Evolutionary conservation across 176 grass and related monocot species (phyloP).

Genomic region (Calamus simplicifolius): DNA sequence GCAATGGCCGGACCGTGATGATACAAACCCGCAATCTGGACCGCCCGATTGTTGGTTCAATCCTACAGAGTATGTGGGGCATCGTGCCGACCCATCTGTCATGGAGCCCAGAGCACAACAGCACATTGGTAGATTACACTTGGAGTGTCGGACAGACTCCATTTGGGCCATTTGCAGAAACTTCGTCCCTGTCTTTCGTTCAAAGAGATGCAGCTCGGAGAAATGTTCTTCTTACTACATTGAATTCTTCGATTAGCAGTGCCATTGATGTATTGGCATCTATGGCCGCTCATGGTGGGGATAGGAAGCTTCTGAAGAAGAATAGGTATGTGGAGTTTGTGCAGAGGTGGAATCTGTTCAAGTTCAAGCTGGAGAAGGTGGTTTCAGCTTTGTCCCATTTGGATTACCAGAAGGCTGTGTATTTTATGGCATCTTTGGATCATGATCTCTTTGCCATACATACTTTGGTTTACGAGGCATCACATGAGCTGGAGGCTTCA

Average conservation of each 20-base stretch:
- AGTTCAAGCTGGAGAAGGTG: conserved; percentile 81
- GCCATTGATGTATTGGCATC: conserved; percentile 61
- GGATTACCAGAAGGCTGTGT: conserved; percentile 87
- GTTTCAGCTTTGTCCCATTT: conserved; percentile 74
- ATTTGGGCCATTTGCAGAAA: conserved; percentile 84
- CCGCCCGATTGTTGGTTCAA: conserved; percentile 60
- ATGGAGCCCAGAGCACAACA: conserved; percentile 69
- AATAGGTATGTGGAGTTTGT: conserved; percentile 78
- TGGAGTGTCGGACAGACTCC: conserved; percentile 89
- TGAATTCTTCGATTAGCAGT: conserved; percentile 82
- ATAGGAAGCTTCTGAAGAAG: conserved; percentile 71
- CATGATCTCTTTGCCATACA: conserved; percentile 89
- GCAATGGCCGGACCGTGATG: conserved; percentile 81
- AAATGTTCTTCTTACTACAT: conserved; percentile 74
- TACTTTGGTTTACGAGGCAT: conserved; percentile 67
- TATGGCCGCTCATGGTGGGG: conserved; percentile 68
- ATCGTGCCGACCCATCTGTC: conserved; percentile 66
- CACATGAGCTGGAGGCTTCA: conserved; percentile 82
- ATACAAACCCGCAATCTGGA: conserved; percentile 74
- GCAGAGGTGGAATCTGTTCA: conserved; percentile 94
- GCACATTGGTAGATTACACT: conserved; percentile 70
- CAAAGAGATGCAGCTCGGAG: conserved; percentile 84
- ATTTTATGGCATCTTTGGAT: conserved; percentile 67
- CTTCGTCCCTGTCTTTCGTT: conserved; percentile 84
- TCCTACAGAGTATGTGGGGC: conserved; percentile 96